Conservation (phyloP, 352 stramenopile genomes). For the Phytophthora citricola region DNA sequence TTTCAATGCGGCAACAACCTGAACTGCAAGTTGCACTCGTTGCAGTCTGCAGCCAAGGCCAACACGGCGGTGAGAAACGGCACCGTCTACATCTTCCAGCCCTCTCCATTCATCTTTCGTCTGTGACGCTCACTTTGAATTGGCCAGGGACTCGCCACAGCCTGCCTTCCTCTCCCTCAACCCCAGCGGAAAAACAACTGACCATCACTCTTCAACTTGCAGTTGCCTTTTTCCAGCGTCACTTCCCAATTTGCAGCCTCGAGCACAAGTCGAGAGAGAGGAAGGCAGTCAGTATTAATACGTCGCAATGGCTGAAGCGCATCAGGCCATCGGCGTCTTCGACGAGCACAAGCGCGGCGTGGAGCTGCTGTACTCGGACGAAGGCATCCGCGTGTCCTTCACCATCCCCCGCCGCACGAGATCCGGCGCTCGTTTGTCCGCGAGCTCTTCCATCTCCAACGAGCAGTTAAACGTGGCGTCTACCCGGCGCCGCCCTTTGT, state of each 20-base stretch:
- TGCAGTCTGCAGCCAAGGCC: neutral
- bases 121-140: slow-evolving; percentile 25
- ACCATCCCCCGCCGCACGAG: slow-evolving; percentile 81
- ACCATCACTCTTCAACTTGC: slow-evolving; percentile 30
- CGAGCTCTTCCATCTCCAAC: slow-evolving; percentile 75
- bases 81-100: neutral
- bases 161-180: neutral
- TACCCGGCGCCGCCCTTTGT: slow-evolving; percentile 80
- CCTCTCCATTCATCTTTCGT: neutral
- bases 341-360: slow-evolving; percentile 88
- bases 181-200: slow-evolving; percentile 6
- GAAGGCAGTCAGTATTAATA: slow-evolving; percentile 4
- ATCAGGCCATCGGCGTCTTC: slow-evolving; percentile 86
- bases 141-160: neutral
- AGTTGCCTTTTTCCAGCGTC: slow-evolving; percentile 20
- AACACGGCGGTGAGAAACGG: slow-evolving; percentile 5
- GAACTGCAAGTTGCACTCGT: neutral
- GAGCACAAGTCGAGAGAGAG: slow-evolving; percentile 5
- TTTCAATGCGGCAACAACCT: neutral
- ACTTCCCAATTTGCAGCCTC: slow-evolving; percentile 22
- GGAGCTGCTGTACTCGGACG: slow-evolving; percentile 85
- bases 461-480: slow-evolving; percentile 70
- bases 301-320: slow-evolving; percentile 79
- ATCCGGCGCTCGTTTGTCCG: slow-evolving; percentile 70
- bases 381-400: slow-evolving; percentile 86